Percentiles rank a stretch among this genome's conserved stretches.
phyloP scores from a whole-genome alignment of 345 rosid species.

The Anacardium occidentale region DNA sequence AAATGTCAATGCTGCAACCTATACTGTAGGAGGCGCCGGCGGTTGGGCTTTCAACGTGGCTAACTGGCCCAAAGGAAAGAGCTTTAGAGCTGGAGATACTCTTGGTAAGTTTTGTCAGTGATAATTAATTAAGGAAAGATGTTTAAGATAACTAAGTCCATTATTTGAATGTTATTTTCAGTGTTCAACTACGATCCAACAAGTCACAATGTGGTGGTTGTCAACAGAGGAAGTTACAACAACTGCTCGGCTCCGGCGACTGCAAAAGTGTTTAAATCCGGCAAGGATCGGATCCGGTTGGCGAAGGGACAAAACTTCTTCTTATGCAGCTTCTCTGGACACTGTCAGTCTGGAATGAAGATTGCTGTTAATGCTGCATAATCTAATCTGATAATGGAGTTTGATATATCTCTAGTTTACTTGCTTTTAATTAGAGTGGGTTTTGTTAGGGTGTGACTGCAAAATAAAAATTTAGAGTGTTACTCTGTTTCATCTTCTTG shows the following conservation, averaged over 20 bases:
- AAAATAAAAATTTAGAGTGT: not conserved
- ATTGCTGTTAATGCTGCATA: slow-evolving; percentile 43
- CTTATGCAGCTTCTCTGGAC: slow-evolving; percentile 47
- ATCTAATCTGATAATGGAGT: slow-evolving; percentile 5
- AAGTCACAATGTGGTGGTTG: slow-evolving; percentile 45
- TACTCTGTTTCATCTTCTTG: not conserved
- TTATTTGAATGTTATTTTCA: slow-evolving; percentile 15
- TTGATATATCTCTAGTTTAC: not conserved
- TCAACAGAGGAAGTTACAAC: slow-evolving; percentile 36
- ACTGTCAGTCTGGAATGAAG: slow-evolving; percentile 53
- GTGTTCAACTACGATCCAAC: slow-evolving; percentile 46
- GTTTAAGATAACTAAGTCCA: no score
- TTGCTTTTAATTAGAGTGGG: not conserved
- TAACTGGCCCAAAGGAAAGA: slow-evolving; percentile 49
- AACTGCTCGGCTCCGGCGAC: slow-evolving; percentile 37
- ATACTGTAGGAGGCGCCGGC: slow-evolving; percentile 39
- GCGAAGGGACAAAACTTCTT: slow-evolving; percentile 49
- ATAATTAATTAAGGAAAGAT: no score
- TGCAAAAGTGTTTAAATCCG: slow-evolving; percentile 37
- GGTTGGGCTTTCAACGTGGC: slow-evolving; percentile 47
- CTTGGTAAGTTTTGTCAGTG: slow-evolving; percentile 31
- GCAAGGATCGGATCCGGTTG: slow-evolving; percentile 42
- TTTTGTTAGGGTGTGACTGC: not conserved
- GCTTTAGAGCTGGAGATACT: slow-evolving; percentile 50
- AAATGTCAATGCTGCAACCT: slow-evolving; percentile 33